Evolutionary conservation across 2,329 filamentous ascomycete species (phyloP).

Genomic region (Colletotrichum truncatum): DNA sequence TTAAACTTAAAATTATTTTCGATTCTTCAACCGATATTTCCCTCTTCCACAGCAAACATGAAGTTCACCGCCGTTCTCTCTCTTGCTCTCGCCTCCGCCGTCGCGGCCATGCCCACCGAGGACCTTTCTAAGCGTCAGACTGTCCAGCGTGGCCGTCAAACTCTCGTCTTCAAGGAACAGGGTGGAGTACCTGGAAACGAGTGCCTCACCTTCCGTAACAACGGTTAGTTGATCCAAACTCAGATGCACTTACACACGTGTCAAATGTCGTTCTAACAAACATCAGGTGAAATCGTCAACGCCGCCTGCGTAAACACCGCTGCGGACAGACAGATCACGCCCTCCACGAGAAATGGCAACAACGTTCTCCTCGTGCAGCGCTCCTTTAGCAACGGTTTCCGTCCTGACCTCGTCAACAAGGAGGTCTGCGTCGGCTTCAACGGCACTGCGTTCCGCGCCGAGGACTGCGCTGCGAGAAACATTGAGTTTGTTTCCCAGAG

Average conservation of each 20-base stretch:
- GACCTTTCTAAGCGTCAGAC: constrained; percentile 17
- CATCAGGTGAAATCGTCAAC: constrained; percentile 50
- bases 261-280: not conserved
- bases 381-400: constrained; percentile 46
- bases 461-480: constrained; percentile 41
- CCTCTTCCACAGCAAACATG: constrained; percentile 20
- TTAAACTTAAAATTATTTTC: not conserved
- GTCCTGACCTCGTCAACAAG: constrained; percentile 46
- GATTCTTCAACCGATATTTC: not conserved
- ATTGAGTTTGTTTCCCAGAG: constrained; percentile 39
- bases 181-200: constrained; percentile 45
- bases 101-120: constrained; percentile 29
- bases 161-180: constrained; percentile 48
- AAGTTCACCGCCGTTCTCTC: constrained; percentile 34
- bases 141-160: constrained; percentile 10
- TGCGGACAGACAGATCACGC: constrained; percentile 50
- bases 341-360: constrained; percentile 41
- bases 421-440: constrained; percentile 51
- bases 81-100: constrained; percentile 32
- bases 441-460: constrained; percentile 45
- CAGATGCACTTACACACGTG: not conserved
- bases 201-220: constrained; percentile 52
- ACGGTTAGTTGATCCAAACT: constrained; percentile 37
- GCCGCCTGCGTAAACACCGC: constrained; percentile 47
- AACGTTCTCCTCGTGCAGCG: constrained; percentile 48